phyloP scores from a whole-genome alignment of 1,284 basidiomycete species.

The Stereum hirsutum region DNA sequence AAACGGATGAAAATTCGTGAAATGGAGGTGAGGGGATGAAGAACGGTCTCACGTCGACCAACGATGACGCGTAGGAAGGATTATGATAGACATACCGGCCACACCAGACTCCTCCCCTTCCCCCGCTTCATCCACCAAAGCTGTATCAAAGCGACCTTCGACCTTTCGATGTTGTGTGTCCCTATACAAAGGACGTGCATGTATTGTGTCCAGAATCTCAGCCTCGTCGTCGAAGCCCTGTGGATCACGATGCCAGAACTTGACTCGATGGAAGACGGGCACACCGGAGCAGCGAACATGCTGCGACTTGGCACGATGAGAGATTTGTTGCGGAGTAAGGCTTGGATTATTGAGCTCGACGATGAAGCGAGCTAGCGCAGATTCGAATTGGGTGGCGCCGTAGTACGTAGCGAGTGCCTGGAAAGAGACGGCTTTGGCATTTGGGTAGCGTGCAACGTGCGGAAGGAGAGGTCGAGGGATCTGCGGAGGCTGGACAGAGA shows the following conservation, averaged over 20 bases:
- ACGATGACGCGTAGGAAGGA: no score
- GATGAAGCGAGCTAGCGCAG: constrained; percentile 5
- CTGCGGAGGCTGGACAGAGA: background rate
- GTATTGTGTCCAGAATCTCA: background rate
- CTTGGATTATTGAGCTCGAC: background rate
- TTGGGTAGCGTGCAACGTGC: background rate
- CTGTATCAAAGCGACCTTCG: constrained; percentile 13
- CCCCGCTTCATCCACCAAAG: constrained; percentile 6
- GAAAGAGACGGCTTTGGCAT: background rate
- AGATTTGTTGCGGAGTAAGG: background rate
- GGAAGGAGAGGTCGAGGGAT: background rate
- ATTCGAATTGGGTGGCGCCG: constrained; percentile 9
- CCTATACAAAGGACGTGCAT: background rate
- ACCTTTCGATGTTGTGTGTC: background rate
- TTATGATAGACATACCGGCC: background rate
- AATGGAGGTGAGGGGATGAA: background rate
- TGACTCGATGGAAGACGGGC: background rate
- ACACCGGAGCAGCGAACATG: background rate
- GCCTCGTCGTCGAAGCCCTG: background rate
- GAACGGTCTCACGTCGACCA: no score
- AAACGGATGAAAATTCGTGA: no score
- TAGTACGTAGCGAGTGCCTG: background rate
- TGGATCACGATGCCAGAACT: constrained; percentile 1
- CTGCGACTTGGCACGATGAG: background rate
- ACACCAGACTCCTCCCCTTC: background rate